Evolutionary conservation across 345 rosid genomes (phyloP), one percentile per base, ranked within the genome.

Genomic region (Reutealis trisperma): DNA sequence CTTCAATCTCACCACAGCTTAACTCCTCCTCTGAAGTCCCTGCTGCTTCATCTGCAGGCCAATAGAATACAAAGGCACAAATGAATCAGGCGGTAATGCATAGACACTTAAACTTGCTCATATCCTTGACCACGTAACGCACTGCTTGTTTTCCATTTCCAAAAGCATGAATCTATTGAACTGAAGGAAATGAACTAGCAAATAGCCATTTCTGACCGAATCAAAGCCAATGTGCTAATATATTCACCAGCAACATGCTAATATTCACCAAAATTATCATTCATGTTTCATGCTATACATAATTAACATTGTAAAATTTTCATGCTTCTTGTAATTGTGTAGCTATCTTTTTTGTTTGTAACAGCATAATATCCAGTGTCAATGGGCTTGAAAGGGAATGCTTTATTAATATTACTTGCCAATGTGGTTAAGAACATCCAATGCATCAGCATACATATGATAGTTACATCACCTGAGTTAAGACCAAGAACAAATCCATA

Each of bases 21-120:
- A 76, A 70, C 79, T 86, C 91, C 67, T 86, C 90, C 64, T 83
- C 90, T 1, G 90, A 85, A 24, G 78, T 80, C 67, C 78, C 85
- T 8, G 71, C 89, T n/a, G 78, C 86, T 63, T 83, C 92, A 77
- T 86, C 92, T 82, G 73, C 37, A 63, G 37, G 67, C 22, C 55
- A 62, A 15, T 15, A 27, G n/a, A 18, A 25, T 1, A 27, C 24
- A 32, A 27, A 47, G 44, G 19, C 14, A 18, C 21, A 19, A 2
- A 47, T 10, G 21, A 8, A 37, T 21, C 19, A 54, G 7, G 59
- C 4, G 22, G 57, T 3, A 52, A 3, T 15, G 18, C 42, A 49
- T 1, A n/a, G 25, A 27, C 7, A 69, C 60, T 25, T 1, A 24
- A 2, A 14, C 8, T 32, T 16, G 19, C 8, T 65, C 0, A 21